phyloP scores from a whole-genome alignment of 176 grass and related monocot species.

The Tillandsia leiboldiana region DNA sequence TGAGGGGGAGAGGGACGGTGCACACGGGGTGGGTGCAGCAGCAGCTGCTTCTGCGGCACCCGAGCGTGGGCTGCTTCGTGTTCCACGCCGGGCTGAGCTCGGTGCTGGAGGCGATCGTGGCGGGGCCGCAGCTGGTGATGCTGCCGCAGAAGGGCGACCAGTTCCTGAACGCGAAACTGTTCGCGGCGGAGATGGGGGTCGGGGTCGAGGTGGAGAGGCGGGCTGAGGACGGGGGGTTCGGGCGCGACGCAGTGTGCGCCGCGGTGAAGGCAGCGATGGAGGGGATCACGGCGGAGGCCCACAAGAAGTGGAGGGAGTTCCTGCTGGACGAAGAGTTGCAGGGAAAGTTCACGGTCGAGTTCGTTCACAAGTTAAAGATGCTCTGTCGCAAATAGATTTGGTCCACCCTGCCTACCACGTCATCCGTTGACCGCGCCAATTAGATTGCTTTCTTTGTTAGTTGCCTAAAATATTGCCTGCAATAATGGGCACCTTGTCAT shows the following conservation, averaged over 20 bases:
- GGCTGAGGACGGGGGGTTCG: slow-evolving; percentile 22
- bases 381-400: neutral
- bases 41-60: slow-evolving; percentile 43
- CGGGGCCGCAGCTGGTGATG: slow-evolving; percentile 31
- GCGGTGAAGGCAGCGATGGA: slow-evolving; percentile 14
- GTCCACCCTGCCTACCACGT: too few relatives aligned
- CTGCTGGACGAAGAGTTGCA: slow-evolving; percentile 23
- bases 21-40: slow-evolving; percentile 60
- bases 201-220: slow-evolving; percentile 33
- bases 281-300: slow-evolving; percentile 1
- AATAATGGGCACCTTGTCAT: too few relatives aligned
- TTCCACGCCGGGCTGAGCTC: slow-evolving; percentile 49
- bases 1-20: slow-evolving; percentile 38
- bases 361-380: slow-evolving; percentile 14
- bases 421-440: too few relatives aligned
- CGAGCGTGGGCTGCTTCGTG: slow-evolving; percentile 36
- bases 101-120: slow-evolving; percentile 26
- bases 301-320: slow-evolving; percentile 32
- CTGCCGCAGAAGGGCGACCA: slow-evolving; percentile 42
- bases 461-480: too few relatives aligned
- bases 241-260: slow-evolving; percentile 3
- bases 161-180: slow-evolving; percentile 24
- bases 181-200: slow-evolving; percentile 20
- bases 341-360: slow-evolving; percentile 4
- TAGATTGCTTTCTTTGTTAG: too few relatives aligned